Conservation (phyloP, 495 filamentous ascomycete genomes). For the Penicillium waksmanii region DNA sequence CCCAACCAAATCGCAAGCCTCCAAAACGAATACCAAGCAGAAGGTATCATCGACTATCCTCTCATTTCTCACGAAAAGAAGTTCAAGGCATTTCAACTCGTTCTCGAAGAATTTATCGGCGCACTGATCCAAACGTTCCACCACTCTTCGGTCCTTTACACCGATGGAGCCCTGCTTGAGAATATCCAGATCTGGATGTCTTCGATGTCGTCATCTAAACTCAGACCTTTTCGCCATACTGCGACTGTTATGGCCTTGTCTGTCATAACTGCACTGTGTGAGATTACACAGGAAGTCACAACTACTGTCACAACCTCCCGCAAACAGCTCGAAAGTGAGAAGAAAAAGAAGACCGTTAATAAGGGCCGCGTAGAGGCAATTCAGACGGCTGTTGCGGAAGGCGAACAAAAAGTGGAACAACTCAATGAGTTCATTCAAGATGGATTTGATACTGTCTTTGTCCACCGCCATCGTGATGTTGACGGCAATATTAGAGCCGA, state of each 20-base stretch:
- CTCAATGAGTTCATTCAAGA: constrained; percentile 73
- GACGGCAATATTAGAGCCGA: constrained; percentile 85
- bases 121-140: constrained; percentile 74
- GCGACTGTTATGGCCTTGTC: constrained; percentile 79
- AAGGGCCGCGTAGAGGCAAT: constrained; percentile 72
- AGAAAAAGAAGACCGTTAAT: constrained; percentile 76
- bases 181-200: constrained; percentile 85
- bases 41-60: constrained; percentile 88
- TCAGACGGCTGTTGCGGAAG: constrained; percentile 66
- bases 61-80: constrained; percentile 78
- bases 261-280: constrained; percentile 71
- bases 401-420: constrained; percentile 62
- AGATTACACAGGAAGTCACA: constrained; percentile 62
- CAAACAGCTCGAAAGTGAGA: constrained; percentile 79
- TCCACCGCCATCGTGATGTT: constrained; percentile 93
- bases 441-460: constrained; percentile 85
- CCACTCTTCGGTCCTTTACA: constrained; percentile 73
- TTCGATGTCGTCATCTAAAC: constrained; percentile 78
- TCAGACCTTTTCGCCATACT: constrained; percentile 91
- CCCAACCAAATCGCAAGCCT: constrained; percentile 71
- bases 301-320: constrained; percentile 72
- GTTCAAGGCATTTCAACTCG: constrained; percentile 70
- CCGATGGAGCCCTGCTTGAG: constrained; percentile 73
- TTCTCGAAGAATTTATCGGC: constrained; percentile 77
- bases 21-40: constrained; percentile 77